Evolutionary conservation across 208 protist genomes (phyloP), one percentile per base, ranked within the genome.

Genomic region (Naegleria fowleri): DNA sequence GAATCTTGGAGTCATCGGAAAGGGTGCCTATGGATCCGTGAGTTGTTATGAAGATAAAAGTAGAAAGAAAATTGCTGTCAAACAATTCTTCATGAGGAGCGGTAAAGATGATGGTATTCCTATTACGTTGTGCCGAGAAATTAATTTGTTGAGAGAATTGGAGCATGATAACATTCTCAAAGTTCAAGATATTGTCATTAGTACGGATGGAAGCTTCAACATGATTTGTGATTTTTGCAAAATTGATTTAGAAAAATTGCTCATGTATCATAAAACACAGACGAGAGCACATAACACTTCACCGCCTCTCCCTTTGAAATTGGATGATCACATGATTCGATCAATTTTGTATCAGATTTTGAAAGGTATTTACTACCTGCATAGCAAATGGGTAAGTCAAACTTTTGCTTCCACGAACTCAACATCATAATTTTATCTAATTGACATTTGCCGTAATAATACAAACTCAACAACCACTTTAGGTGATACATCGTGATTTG

Each of bases 91-190:
- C 22, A 67, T 67, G 55, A 67, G 55, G 55, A 67, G 55, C 19
- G 55, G 55, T 67, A 67, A 67, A 29, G 55, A 67, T 36, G 67
- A 79, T 36, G 67, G 67, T 79, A 89, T 89, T 67, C 48, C 86
- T 19, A 19, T 67, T 5, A 89, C 86, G n/a, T 0, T 89, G 0
- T 67, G 41, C 39, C 55, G 86, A 89, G 86, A 89, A 67, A 89
- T 89, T 9, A 67, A 58, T 40, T 41, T 89, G 13, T 67, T 89
- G 9, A 52, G 29, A 89, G 86, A 89, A 40, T 67, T 67, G 29
- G 48, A 89, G 5, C 86, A 89, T 67, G 48, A 59, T 67, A 89
- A 89, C 39, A 19, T 89, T 67, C 6, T 89, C 5, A 89, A 89
- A 15, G 41, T 58, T 38, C 13, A 29, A 22, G 86, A 89, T 67